A percentile compares a stretch with the other conserved stretches of the same genome.
Evolutionary conservation across 805 yeast species (phyloP).

Genomic region (Nakazawaea holstii): DNA sequence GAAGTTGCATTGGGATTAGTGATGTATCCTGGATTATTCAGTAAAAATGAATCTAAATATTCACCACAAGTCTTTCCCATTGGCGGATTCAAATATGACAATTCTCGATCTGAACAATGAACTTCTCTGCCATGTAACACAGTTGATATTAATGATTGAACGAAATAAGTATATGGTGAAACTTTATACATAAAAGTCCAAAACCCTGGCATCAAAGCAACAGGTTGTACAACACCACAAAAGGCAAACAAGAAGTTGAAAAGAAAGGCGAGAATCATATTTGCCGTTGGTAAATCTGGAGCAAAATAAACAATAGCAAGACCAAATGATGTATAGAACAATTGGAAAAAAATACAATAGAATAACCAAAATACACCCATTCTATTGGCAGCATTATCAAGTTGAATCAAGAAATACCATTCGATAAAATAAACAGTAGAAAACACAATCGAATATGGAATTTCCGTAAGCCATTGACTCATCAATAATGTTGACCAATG

Average conservation of each 20-base stretch:
- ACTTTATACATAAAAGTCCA: constrained; percentile 81
- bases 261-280: constrained; percentile 49
- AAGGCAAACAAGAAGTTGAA: constrained; percentile 57
- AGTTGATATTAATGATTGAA: constrained; percentile 47
- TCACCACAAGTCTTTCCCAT: constrained; percentile 58
- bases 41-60: constrained; percentile 41
- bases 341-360: constrained; percentile 43
- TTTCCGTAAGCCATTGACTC: constrained; percentile 49
- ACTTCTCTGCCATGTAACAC: constrained; percentile 49
- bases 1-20: constrained; percentile 41
- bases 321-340: constrained; percentile 46
- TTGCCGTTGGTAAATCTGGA: constrained; percentile 65
- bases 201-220: constrained; percentile 62
- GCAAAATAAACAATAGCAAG: constrained; percentile 50
- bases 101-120: constrained; percentile 42
- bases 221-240: constrained; percentile 65
- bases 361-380: constrained; percentile 45
- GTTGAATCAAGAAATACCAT: constrained; percentile 30
- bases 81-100: constrained; percentile 48
- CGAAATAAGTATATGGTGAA: constrained; percentile 68
- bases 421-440: constrained; percentile 41
- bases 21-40: constrained; percentile 50
- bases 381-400: constrained; percentile 36
- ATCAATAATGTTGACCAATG: constrained; percentile 61
- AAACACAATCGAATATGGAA: constrained; percentile 51